A percentile compares a stretch with the other conserved stretches of the same genome.
These are phyloP conservation scores for Salvia miltiorrhiza DNA, from an alignment of 257 asterid genomes.

Conservation along the genomic window DNA sequence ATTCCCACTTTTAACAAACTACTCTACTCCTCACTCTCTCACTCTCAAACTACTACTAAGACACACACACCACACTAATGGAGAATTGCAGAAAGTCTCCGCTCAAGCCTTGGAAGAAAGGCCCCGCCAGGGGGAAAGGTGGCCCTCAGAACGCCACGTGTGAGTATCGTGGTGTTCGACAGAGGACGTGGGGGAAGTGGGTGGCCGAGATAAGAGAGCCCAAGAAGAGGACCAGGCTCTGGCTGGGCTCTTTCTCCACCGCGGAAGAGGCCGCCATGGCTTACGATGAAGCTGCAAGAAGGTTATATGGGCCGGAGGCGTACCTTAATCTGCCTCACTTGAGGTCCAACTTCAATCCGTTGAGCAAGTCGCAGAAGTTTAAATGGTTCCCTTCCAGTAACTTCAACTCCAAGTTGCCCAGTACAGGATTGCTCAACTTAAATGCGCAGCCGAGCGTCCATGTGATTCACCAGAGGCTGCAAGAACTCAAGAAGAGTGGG, in stretches of 20 bases:
- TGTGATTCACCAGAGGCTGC: constrained; percentile 84
- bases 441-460: constrained; percentile 89
- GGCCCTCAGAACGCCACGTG: constrained; percentile 91
- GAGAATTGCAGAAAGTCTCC: constrained; percentile 64
- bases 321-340: constrained; percentile 87
- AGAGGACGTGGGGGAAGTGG: constrained; percentile 97
- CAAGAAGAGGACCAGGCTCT: constrained; percentile 78
- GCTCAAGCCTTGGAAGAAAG: constrained; percentile 97
- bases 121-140: constrained; percentile 94
- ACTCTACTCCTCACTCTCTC: constrained; percentile 19
- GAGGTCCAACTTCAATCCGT: constrained; percentile 73
- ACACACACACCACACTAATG: constrained; percentile 42
- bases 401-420: constrained; percentile 43
- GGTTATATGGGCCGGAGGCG: constrained; percentile 89
- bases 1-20: constrained; percentile 17
- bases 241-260: constrained; percentile 91
- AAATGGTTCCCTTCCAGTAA: constrained; percentile 79
- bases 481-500: constrained; percentile 72
- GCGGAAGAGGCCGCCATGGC: constrained; percentile 99
- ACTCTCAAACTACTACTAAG: too few relatives aligned
- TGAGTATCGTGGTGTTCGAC: constrained; percentile 90
- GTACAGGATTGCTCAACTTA: constrained; percentile 68
- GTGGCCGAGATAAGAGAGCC: constrained; percentile 96
- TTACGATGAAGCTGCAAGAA: constrained; percentile 90
- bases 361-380: constrained; percentile 82